Percentiles rank a stretch among this genome's conserved stretches.
These are phyloP conservation scores for Boletus tylopilopsis DNA, from an alignment of 768 basidiomycete genomes.

Conservation along the genomic window DNA sequence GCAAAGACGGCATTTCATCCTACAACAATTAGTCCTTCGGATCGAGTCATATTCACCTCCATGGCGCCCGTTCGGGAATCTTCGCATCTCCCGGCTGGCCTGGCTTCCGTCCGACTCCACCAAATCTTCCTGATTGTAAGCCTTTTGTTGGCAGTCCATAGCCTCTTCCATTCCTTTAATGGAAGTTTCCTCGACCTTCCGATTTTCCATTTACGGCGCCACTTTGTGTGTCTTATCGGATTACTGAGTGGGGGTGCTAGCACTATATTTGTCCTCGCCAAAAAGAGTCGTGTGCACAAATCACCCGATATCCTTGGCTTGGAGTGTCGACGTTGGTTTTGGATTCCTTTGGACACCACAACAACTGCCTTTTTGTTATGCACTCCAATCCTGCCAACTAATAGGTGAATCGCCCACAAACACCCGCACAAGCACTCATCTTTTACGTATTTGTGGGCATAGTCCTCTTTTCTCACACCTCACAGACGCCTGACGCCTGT, in stretches of 20 bases:
- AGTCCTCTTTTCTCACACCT: slow-evolving; percentile 9
- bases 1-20: not conserved
- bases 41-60: slow-evolving; percentile 5
- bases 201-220: slow-evolving; percentile 13
- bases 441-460: slow-evolving; percentile 10
- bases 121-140: not conserved
- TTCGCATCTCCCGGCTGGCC: not conserved
- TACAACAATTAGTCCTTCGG: slow-evolving; percentile 6
- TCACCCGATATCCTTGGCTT: not conserved
- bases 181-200: slow-evolving; percentile 11
- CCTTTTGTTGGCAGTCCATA: not conserved
- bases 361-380: not conserved
- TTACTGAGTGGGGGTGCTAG: not conserved
- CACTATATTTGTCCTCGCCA: slow-evolving; percentile 1
- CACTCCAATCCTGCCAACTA: too few species aligned
- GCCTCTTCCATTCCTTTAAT: slow-evolving; percentile 12
- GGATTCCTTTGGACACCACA: not conserved
- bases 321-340: not conserved
- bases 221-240: slow-evolving; percentile 7
- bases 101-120: slow-evolving; percentile 9
- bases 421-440: not conserved
- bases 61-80: slow-evolving; percentile 5
- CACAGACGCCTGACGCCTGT: too few species aligned
- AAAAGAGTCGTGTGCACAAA: slow-evolving; percentile 3
- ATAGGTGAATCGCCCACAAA: not conserved